phyloP scores from a whole-genome alignment of 116 monocot genomes.

The Thalassia testudinum region DNA sequence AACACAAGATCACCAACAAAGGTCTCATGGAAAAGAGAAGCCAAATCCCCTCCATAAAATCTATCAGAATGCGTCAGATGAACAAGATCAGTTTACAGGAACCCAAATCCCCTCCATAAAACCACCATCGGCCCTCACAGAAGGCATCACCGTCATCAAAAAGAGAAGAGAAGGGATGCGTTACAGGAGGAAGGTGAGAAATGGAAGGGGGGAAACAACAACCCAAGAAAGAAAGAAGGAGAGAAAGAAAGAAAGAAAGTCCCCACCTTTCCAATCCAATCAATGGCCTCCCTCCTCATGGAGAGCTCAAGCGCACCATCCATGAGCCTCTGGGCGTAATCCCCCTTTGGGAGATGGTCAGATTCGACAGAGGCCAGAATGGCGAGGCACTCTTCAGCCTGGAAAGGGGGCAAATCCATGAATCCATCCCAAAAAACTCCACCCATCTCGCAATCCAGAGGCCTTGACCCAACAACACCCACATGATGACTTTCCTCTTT shows the following conservation, averaged over 20 bases:
- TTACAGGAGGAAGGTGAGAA: too few relatives aligned
- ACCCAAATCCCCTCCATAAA: too few relatives aligned
- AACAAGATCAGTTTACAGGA: too few relatives aligned
- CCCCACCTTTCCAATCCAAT: conserved; percentile 64
- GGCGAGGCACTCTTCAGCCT: conserved; percentile 40
- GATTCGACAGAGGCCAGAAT: conserved; percentile 22
- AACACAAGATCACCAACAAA: too few relatives aligned
- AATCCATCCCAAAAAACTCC: conserved; percentile 1
- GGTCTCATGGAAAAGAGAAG: too few relatives aligned
- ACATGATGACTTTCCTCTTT: neutral
- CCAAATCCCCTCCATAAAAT: too few relatives aligned
- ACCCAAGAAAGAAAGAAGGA: neutral
- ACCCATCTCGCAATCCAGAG: neutral
- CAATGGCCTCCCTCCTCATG: conserved; percentile 48
- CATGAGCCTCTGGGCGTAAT: conserved; percentile 30
- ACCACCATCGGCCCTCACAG: too few relatives aligned
- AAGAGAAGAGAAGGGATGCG: too few relatives aligned
- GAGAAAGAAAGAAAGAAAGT: neutral
- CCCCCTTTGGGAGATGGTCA: conserved; percentile 34
- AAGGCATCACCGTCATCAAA: too few relatives aligned
- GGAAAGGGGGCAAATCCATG: conserved; percentile 8
- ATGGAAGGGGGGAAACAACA: too few relatives aligned
- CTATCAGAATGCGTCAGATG: too few relatives aligned
- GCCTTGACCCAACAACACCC: conserved; percentile 2
- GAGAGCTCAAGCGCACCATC: conserved; percentile 38